Conservation (phyloP, 305 asterid species). For the Solanum hybrid region DNA sequence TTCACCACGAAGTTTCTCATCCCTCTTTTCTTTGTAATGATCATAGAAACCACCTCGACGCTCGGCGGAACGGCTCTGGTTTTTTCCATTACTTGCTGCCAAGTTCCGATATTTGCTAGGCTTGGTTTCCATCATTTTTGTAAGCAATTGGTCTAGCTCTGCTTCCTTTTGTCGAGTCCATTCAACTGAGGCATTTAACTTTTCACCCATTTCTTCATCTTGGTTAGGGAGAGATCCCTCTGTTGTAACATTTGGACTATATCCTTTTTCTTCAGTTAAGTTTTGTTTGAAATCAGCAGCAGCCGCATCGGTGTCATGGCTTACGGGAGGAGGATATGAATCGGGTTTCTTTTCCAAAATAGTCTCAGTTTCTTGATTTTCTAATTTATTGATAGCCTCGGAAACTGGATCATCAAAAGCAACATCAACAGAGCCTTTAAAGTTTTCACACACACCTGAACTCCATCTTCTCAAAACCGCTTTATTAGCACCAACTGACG, state of each 20-base stretch:
- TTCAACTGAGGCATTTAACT: constrained; percentile 52
- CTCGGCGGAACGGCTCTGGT: constrained; percentile 48
- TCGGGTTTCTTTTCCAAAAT: constrained; percentile 29
- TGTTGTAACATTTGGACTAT: constrained; percentile 16
- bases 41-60: constrained; percentile 56
- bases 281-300: constrained; percentile 26
- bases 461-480: constrained; percentile 97
- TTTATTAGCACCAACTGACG: constrained; percentile 54
- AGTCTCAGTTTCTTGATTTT: constrained; percentile 16
- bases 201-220: constrained; percentile 33
- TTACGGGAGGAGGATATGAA: constrained; percentile 18
- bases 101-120: constrained; percentile 41
- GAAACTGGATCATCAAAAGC: constrained; percentile 26
- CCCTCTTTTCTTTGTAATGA: constrained; percentile 67
- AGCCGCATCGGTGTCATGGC: constrained; percentile 18
- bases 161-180: constrained; percentile 94
- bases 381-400: constrained; percentile 22
- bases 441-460: constrained; percentile 53
- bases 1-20: constrained; percentile 56
- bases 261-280: constrained; percentile 25
- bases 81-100: constrained; percentile 34
- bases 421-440: constrained; percentile 28
- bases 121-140: constrained; percentile 88
- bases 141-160: constrained; percentile 68
- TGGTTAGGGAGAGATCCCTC: constrained; percentile 34